Evolutionary conservation across 371 early-diverging fungal species (phyloP).

Genomic region (Quaeritorhiza haematococci): DNA sequence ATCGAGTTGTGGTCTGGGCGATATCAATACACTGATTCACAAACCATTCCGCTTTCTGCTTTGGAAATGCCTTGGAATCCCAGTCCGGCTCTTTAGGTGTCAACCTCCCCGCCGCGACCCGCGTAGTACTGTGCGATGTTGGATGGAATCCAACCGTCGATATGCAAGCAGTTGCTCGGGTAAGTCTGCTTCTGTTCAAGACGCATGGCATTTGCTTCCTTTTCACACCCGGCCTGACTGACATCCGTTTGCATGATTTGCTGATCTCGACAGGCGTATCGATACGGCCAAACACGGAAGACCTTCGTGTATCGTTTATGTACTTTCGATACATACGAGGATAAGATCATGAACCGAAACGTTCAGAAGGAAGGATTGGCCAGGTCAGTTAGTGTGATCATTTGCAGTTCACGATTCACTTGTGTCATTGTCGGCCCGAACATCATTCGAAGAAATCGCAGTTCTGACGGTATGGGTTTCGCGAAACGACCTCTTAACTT

Average conservation of each 20-base stretch:
- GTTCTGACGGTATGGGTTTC: neutral
- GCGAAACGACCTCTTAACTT: neutral
- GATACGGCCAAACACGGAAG: constrained; percentile 66
- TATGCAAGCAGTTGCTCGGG: constrained; percentile 83
- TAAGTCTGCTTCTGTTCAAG: too few relatives aligned
- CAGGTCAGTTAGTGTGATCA: constrained; percentile 52
- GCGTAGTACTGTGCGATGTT: constrained; percentile 83
- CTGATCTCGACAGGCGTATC: constrained; percentile 66
- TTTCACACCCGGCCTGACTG: too few relatives aligned
- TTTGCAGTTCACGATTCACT: too few relatives aligned
- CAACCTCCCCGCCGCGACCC: constrained; percentile 82
- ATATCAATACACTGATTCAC: too few relatives aligned
- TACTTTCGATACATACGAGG: constrained; percentile 54
- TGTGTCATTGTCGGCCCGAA: too few relatives aligned
- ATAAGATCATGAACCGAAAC: constrained; percentile 45
- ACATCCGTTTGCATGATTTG: too few relatives aligned
- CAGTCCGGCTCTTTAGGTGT: constrained; percentile 80
- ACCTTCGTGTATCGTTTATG: constrained; percentile 76
- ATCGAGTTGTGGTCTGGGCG: constrained; percentile 21
- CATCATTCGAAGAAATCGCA: too few relatives aligned
- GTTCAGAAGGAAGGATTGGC: constrained; percentile 49
- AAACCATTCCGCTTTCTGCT: too few relatives aligned
- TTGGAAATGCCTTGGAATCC: too few relatives aligned
- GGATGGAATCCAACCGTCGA: constrained; percentile 96
- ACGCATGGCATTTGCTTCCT: constrained; percentile 13